A percentile compares a stretch with the other conserved stretches of the same genome.
phyloP scores from a whole-genome alignment of 129 eudicot species.

The Lactuca sativa region DNA sequence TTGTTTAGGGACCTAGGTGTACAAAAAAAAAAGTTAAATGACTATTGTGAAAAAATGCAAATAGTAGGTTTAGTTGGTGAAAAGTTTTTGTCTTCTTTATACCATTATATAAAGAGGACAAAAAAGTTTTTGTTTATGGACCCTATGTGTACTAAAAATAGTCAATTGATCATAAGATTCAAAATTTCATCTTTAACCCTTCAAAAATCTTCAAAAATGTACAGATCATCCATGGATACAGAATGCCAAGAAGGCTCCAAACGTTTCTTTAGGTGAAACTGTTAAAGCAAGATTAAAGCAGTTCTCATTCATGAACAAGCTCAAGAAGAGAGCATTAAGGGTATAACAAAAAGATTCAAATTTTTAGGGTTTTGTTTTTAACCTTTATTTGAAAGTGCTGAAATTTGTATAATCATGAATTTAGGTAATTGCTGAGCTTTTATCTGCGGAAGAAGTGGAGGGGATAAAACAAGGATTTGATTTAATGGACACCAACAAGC shows the following conservation, averaged over 20 bases:
- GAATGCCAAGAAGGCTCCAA: conserved; percentile 89
- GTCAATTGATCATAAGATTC: too few relatives aligned
- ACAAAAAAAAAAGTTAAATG: too few relatives aligned
- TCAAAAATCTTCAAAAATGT: not conserved
- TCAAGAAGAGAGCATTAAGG: conserved; percentile 81
- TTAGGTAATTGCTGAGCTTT: conserved; percentile 78
- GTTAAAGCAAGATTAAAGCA: conserved; percentile 87
- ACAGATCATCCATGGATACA: conserved; percentile 96
- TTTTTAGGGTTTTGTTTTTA: not conserved
- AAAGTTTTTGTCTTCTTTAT: too few relatives aligned
- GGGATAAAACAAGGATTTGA: conserved; percentile 68
- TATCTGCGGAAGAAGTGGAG: conserved; percentile 75
- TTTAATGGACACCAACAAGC: conserved; percentile 63
- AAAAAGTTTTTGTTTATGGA: too few relatives aligned
- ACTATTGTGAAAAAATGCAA: too few relatives aligned
- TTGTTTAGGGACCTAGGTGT: too few relatives aligned
- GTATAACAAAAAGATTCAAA: conserved; percentile 28
- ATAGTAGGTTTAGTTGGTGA: too few relatives aligned
- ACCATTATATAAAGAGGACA: too few relatives aligned
- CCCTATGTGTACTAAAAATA: too few relatives aligned
- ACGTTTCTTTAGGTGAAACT: conserved; percentile 82
- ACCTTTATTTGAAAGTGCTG: not conserved
- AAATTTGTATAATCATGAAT: conserved; percentile 4
- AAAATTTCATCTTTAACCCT: too few relatives aligned
- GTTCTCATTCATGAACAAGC: conserved; percentile 90